phyloP scores from a whole-genome alignment of 2,329 filamentous ascomycete species.

The Microcyclosporella mali region DNA sequence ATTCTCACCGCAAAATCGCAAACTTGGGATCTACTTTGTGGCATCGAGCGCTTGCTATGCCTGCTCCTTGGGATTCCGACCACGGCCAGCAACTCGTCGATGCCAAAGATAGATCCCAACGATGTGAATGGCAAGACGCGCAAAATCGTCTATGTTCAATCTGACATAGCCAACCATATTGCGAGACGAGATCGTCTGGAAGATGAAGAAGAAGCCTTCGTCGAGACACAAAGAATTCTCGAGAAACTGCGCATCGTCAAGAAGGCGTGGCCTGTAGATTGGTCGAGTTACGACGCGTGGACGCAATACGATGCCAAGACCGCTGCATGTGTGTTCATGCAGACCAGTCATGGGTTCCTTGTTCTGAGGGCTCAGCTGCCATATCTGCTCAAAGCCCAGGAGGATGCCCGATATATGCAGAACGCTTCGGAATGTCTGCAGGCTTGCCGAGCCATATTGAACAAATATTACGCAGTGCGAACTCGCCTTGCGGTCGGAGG shows the following conservation, averaged over 20 bases:
- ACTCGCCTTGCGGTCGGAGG: constrained; percentile 1
- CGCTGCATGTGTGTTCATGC: constrained; percentile 3
- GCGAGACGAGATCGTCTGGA: not conserved
- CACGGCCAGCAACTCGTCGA: constrained; percentile 1
- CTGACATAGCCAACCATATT: constrained; percentile 2
- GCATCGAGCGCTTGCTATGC: constrained; percentile 4
- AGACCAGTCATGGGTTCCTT: constrained; percentile 4
- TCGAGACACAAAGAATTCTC: constrained; percentile 1
- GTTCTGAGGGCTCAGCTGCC: constrained; percentile 1
- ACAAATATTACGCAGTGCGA: constrained; percentile 4
- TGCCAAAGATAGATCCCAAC: not conserved
- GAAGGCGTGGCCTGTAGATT: not conserved
- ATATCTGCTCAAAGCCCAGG: constrained; percentile 1
- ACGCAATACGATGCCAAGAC: constrained; percentile 4
- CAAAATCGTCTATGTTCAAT: constrained; percentile 1
- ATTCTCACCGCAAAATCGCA: constrained; percentile 9
- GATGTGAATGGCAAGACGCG: not conserved
- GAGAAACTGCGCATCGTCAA: not conserved
- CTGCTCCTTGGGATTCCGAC: constrained; percentile 5
- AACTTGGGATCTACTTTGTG: constrained; percentile 12
- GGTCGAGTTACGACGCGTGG: constrained; percentile 1
- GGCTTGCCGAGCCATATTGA: constrained; percentile 3
- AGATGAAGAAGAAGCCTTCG: not conserved
- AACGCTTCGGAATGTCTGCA: constrained; percentile 2
- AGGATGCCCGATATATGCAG: not conserved